Percentiles rank a stretch among this genome's conserved stretches.
Conservation (phyloP, 257 asterid species). For the Thymus quinquecostatus region DNA sequence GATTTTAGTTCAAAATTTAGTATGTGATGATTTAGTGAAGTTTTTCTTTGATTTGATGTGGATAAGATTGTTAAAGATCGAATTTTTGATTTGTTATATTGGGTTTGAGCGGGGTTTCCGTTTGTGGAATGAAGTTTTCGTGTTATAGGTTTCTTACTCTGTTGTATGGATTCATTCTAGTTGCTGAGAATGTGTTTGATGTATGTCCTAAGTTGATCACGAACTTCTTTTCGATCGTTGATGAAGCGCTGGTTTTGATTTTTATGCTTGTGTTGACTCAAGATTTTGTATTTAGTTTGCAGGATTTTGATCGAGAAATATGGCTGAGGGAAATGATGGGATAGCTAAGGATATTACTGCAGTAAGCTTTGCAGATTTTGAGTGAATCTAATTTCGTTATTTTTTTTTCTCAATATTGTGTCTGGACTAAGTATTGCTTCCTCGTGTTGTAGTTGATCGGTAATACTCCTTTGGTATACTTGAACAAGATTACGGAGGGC, state of each 20-base stretch:
- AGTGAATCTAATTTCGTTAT: constrained; percentile 8
- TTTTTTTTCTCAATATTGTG: background rate
- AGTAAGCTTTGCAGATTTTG: constrained; percentile 50
- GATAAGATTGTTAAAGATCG: background rate
- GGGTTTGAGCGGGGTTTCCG: background rate
- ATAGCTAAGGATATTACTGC: constrained; percentile 95
- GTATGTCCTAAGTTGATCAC: constrained; percentile 3
- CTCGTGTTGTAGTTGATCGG: constrained; percentile 77
- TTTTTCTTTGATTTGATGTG: constrained; percentile 22
- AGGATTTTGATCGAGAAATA: constrained; percentile 40
- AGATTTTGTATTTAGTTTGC: constrained; percentile 36
- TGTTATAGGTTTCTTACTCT: background rate
- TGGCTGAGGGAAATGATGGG: constrained; percentile 66
- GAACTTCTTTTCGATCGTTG: background rate
- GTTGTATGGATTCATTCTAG: constrained; percentile 7
- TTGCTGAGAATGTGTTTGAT: constrained; percentile 12
- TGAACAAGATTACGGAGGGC: constrained; percentile 87
- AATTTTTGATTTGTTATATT: background rate
- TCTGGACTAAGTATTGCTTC: constrained; percentile 17
- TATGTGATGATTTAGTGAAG: background rate
- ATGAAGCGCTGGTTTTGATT: background rate
- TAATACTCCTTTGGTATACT: constrained; percentile 90
- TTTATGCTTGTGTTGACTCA: background rate
- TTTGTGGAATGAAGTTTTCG: background rate
- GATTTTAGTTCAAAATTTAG: background rate